Base-by-base conservation (phyloP, 1,139 yeast genomes). In the Meyerozyma smithsonii region DNA sequence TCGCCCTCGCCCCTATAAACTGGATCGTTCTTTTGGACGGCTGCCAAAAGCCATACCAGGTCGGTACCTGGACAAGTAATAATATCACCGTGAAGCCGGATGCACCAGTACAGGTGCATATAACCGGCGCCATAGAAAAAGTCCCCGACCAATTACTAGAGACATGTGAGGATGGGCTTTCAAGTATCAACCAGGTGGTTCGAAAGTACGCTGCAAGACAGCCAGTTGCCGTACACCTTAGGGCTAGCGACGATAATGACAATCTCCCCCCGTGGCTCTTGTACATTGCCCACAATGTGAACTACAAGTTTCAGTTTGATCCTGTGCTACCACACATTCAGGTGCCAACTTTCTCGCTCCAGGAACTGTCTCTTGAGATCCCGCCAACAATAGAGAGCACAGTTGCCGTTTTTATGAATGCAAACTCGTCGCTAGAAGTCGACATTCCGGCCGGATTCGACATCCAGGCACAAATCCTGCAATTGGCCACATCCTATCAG, bases 21-120 rank as follows among this genome's bases (percentile, higher is more conserved):
- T 62, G 69, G 69, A 55, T 57, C 37, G 36, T 65, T 3, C 46
- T 53, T 11, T 39, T 66, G 5, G 48, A 51, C 21, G 63, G 56
- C 42, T 64, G 70, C 46, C 39, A 51, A 10, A 35, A 37, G 2
- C 35, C 50, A 1, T 49, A 54, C 15, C 45, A 45, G 16, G 43
- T 64, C 5, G 69, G 69, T 1, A 26, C 42, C 2, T 61, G 66
- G 64, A 32, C 36, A 19, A 54, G 59, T 20, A 42, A 39, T 4
- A 40, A 49, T 1, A 38, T 59, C 16, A 15, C 23, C 1, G 40
- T 62, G 10, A 33, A 35, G 5, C 63, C 64, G 0, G 39, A 50
- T 11, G 4, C 32, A 2, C 52, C 52, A 1, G 46, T 54, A 11
- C 32, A 24, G 2, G 43, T 58, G 4, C 38, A 33, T 2, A 38